Evolutionary conservation across 352 stramenopile genomes (phyloP), one percentile per base, ranked within the genome.

Genomic region (Pythium plurisporium): DNA sequence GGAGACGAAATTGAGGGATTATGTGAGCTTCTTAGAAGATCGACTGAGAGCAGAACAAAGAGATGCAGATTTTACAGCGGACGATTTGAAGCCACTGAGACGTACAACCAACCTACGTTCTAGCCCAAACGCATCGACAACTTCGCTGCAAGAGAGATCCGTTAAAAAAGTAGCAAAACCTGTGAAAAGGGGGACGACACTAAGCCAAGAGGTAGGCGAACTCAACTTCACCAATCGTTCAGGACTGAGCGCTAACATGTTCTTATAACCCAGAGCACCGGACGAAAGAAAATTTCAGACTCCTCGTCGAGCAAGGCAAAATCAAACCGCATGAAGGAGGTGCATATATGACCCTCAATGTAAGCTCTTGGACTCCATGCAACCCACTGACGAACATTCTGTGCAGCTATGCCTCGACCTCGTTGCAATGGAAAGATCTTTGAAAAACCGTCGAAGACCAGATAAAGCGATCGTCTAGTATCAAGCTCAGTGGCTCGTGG

Each of bases 321-420:
- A 29, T 19, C 43, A 6, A 52, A 46, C 10, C 43, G 59, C 20
- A 44, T 66, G 14, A 66, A 66, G 47, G 59, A 66, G 59, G 59
- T 66, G 8, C 23, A 25, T n/a, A n/a, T n/a, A n/a, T n/a, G n/a
- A n/a, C n/a, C n/a, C n/a, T n/a, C n/a, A n/a, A n/a, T n/a, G n/a
- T n/a, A n/a, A n/a, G n/a, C n/a, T n/a, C n/a, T n/a, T n/a, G n/a
- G n/a, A n/a, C n/a, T n/a, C n/a, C n/a, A n/a, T n/a, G n/a, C n/a
- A n/a, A n/a, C n/a, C n/a, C n/a, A n/a, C n/a, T n/a, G n/a, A n/a
- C 23, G 9, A 55, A 33, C 19, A 34, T 34, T 43, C 36, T 17
- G 20, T 40, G n/a, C 20, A 68, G 60, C 33, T 68, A 8, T 68
- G 60, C 14, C 40, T 63, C 9, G 60, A 68, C 20, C 9, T 68